These are phyloP conservation scores for Thermomucor indicae-seudaticae DNA, from an alignment of 371 early-diverging fungal species.

Conservation along the genomic window DNA sequence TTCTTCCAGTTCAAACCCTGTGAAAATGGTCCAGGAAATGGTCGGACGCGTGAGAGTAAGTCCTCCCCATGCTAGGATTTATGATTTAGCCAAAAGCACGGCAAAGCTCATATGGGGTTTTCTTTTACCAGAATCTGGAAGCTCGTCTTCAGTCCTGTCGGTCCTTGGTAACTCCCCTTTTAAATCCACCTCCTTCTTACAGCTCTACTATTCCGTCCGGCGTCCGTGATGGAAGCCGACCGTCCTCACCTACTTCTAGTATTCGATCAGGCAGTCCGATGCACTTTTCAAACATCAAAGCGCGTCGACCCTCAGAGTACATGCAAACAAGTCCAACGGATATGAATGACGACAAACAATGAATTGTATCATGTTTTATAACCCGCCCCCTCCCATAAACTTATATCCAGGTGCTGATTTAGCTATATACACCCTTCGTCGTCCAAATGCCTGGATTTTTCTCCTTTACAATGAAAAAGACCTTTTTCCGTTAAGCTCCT, in stretches of 20 bases:
- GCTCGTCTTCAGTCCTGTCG: conserved; percentile 65
- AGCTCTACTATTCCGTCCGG: conserved; percentile 34
- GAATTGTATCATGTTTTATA: not conserved
- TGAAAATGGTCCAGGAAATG: conserved; percentile 70
- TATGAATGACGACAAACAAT: not conserved
- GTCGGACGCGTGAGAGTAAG: conserved; percentile 67
- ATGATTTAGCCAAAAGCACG: not conserved
- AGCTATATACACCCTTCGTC: no score
- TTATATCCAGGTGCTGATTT: not conserved
- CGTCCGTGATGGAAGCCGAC: conserved; percentile 20
- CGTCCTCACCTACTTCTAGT: conserved; percentile 27
- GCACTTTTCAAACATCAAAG: conserved; percentile 39
- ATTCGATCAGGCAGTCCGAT: conserved; percentile 35
- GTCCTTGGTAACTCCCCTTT: conserved; percentile 58
- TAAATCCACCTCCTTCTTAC: conserved; percentile 59
- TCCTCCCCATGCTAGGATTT: not conserved
- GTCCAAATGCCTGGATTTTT: no score
- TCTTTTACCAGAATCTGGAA: conserved; percentile 46
- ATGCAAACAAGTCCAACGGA: conserved; percentile 14
- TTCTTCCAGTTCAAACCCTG: conserved; percentile 48
- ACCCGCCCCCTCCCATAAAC: not conserved
- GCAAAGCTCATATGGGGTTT: no score
- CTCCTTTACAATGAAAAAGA: no score
- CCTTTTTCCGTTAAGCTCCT: no score
- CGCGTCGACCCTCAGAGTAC: conserved; percentile 44